A percentile compares a stretch with the other conserved stretches of the same genome.
Conservation (phyloP, 2,329 filamentous ascomycete species). For the Ciborinia camelliae region DNA sequence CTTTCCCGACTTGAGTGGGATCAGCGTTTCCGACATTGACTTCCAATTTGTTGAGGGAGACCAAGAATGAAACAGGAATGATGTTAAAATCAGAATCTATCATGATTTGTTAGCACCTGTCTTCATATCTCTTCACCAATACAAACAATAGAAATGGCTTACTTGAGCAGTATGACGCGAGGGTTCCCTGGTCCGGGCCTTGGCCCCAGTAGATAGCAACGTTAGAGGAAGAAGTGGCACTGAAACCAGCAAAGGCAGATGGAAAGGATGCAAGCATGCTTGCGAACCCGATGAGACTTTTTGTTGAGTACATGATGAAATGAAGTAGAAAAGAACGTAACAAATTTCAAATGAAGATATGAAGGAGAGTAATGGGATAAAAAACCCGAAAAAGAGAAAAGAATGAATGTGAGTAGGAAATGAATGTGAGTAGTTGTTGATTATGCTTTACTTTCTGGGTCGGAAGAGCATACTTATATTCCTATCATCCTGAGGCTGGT, state of each 20-base stretch:
- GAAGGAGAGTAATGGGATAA: constrained; percentile 19
- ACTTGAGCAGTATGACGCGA: constrained; percentile 21
- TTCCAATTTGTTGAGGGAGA: constrained; percentile 10
- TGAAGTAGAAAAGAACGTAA: constrained; percentile 3
- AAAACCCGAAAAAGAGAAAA: constrained; percentile 15
- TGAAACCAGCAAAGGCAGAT: constrained; percentile 41
- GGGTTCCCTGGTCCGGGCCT: constrained; percentile 15
- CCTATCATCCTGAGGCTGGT: background rate
- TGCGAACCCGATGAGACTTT: constrained; percentile 13
- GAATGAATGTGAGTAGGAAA: constrained; percentile 17
- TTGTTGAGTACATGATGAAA: constrained; percentile 20
- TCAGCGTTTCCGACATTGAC: constrained; percentile 19
- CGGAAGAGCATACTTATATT: constrained; percentile 14
- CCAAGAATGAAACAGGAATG: constrained; percentile 13
- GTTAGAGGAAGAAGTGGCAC: constrained; percentile 46
- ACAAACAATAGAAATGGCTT: background rate
- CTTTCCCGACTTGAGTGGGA: constrained; percentile 12
- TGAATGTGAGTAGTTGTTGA: constrained; percentile 20
- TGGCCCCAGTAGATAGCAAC: constrained; percentile 63
- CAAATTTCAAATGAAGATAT: constrained; percentile 10
- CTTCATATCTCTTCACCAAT: background rate
- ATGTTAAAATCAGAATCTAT: constrained; percentile 11
- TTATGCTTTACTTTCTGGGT: background rate
- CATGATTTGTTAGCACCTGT: background rate
- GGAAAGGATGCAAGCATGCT: constrained; percentile 27